Base-by-base conservation (phyloP, 1,284 basidiomycete species). In the Nidula niveotomentosa region DNA sequence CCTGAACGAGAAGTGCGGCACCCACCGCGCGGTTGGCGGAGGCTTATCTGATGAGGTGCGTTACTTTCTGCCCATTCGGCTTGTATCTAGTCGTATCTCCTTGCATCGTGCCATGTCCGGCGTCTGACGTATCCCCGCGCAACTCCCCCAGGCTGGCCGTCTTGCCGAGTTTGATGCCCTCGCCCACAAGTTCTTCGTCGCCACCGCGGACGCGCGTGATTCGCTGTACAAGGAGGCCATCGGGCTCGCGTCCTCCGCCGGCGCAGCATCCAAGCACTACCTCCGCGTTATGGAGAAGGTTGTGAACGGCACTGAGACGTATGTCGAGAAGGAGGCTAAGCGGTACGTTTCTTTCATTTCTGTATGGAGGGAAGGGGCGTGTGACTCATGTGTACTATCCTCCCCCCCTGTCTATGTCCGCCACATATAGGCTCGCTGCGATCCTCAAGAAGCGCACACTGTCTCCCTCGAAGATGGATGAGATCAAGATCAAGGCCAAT, bases 401-500 rank as follows among this genome's bases (percentile, higher is more conserved):
- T 60, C 49, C 30, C 56, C 7, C 39, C 58, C 36, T 45, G 15
- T 36, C 23, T 23, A 23, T 54, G 46, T 53, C 58, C 51, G 53
- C 37, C 51, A 44, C 58, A 43, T 53, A 48, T 56, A 91, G 88
- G n/a, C 71, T 91, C 57, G 74, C 76, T 52, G 80, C 79, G 59
- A 88, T 94, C 64, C 77, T 95, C 56, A 75, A 77, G 67, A 94
- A 93, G 76, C 83, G 86, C 55, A 86, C 79, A 37, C 76, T 98
- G 43, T 80, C 90, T 4, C 78, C 83, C 0, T 73, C 80, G 52
- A 98, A 98, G 76, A 76, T 96, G 46, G 96, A 99, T 70, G 94
- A 98, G 77, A 86, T 98, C 65, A 92, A 94, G 75, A 84, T 91
- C 71, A 96, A 96, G 79, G 81, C 83, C 51, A 98, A 98, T 76